phyloP scores from a whole-genome alignment of 441 rosid species.

The Jatropha multifida region DNA sequence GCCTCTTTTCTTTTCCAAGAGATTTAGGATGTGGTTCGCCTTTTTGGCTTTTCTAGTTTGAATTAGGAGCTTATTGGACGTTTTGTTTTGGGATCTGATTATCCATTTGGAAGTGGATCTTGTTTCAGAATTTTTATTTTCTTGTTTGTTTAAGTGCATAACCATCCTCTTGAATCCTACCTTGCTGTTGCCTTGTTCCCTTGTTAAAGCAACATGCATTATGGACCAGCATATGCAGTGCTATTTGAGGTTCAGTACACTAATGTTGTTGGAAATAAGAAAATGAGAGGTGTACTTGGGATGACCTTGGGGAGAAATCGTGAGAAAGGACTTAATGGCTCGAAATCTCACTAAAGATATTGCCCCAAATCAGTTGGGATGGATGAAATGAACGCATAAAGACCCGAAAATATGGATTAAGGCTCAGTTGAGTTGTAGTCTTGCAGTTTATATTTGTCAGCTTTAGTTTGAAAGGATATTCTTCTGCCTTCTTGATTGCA shows the following conservation, averaged over 20 bases:
- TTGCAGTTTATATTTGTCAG: neutral
- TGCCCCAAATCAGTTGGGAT: neutral
- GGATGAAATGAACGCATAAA: too few species aligned
- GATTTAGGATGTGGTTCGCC: neutral
- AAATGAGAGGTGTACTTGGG: neutral
- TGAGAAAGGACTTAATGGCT: neutral
- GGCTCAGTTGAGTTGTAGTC: neutral
- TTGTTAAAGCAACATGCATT: neutral
- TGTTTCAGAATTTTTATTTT: neutral
- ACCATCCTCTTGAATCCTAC: neutral
- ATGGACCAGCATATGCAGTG: neutral
- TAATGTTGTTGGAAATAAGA: too few species aligned
- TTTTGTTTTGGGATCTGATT: neutral
- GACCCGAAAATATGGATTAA: too few species aligned
- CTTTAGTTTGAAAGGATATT: neutral
- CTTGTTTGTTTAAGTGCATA: neutral
- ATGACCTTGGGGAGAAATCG: neutral
- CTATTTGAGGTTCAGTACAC: neutral
- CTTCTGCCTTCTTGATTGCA: neutral
- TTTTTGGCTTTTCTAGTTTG: neutral
- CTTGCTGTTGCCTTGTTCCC: neutral
- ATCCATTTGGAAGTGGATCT: neutral
- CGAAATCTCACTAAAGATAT: neutral
- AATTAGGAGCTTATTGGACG: neutral
- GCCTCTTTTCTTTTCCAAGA: too few species aligned